These are phyloP conservation scores for Strobilomyces dryophilus DNA, from an alignment of 768 basidiomycete genomes.

Conservation along the genomic window DNA sequence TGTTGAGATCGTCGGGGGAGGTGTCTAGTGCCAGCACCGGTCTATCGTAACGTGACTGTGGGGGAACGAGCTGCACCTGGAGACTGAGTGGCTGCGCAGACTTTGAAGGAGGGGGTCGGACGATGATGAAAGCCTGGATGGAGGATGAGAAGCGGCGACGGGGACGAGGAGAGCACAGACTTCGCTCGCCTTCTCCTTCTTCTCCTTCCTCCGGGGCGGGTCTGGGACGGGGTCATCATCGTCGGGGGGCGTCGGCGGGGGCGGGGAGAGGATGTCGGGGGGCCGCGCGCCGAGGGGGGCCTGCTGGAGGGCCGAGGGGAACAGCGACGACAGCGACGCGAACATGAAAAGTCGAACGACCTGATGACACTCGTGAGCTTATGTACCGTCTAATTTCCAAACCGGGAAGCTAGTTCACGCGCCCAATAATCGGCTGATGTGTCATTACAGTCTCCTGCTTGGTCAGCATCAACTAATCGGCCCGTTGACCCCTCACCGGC, in stretches of 20 bases:
- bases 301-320: conserved; percentile 50
- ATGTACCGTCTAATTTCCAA: conserved; percentile 4
- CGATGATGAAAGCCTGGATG: conserved; percentile 81
- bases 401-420: conserved; percentile 11
- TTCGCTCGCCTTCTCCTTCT: conserved; percentile 40
- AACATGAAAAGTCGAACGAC: conserved; percentile 37
- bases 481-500: too few species aligned
- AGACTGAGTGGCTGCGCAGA: conserved; percentile 86
- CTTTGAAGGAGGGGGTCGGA: conserved; percentile 82
- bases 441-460: neutral
- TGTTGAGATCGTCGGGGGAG: conserved; percentile 27
- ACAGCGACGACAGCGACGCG: conserved; percentile 46
- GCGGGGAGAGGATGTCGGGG: conserved; percentile 18
- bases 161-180: conserved; percentile 27
- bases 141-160: conserved; percentile 6
- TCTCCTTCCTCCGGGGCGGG: conserved; percentile 43
- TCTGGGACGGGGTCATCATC: conserved; percentile 20
- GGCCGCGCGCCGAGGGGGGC: conserved; percentile 18
- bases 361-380: conserved; percentile 3
- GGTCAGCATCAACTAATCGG: neutral
- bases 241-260: conserved; percentile 1
- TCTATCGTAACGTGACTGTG: conserved; percentile 40
- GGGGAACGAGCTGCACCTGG: conserved; percentile 85
- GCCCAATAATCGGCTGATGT: neutral
- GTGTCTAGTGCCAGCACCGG: conserved; percentile 45